Conservation (phyloP, 176 grass and related monocot genomes). For the Lolium perenne region DNA sequence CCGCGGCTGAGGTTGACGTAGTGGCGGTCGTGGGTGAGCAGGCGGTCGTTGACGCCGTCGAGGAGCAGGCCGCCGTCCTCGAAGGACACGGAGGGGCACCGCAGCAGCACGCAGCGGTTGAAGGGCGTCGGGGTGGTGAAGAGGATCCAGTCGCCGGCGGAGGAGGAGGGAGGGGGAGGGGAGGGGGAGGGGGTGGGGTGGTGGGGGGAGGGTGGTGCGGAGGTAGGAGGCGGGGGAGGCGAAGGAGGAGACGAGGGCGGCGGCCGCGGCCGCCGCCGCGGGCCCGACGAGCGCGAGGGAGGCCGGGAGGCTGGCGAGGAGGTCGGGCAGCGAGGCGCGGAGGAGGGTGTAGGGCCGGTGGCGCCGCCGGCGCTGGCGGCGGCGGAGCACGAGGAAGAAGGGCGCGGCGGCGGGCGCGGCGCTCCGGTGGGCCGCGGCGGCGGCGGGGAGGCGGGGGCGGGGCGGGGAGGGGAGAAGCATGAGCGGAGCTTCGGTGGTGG, state of each 20-base stretch:
- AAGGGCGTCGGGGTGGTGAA: conserved; percentile 91
- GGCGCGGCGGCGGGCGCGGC: conserved; percentile 20
- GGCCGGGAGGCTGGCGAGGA: conserved; percentile 56
- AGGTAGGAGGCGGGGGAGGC: conserved; percentile 34
- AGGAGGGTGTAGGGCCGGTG: conserved; percentile 18
- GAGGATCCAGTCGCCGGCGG: conserved; percentile 78
- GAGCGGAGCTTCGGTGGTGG: conserved; percentile 28
- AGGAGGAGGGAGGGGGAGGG: neutral
- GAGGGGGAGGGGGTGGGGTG: neutral
- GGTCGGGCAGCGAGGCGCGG: conserved; percentile 52
- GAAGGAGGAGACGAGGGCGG: conserved; percentile 44
- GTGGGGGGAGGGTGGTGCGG: conserved; percentile 13
- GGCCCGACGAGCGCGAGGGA: conserved; percentile 67
- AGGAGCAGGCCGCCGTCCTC: conserved; percentile 71
- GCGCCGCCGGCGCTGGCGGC: conserved; percentile 27
- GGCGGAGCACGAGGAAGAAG: conserved; percentile 29
- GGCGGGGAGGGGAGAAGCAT: conserved; percentile 62
- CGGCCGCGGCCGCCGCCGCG: conserved; percentile 52
- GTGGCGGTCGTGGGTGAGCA: conserved; percentile 74
- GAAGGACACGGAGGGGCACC: conserved; percentile 91
- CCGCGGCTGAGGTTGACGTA: conserved; percentile 80
- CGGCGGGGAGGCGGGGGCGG: conserved; percentile 1
- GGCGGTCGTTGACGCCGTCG: conserved; percentile 72
- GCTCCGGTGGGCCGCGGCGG: conserved; percentile 24
- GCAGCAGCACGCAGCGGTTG: conserved; percentile 82